Percentiles rank a stretch among this genome's conserved stretches.
Conservation (phyloP, 2,329 filamentous ascomycete genomes). For the Fusarium brachygibbosum region DNA sequence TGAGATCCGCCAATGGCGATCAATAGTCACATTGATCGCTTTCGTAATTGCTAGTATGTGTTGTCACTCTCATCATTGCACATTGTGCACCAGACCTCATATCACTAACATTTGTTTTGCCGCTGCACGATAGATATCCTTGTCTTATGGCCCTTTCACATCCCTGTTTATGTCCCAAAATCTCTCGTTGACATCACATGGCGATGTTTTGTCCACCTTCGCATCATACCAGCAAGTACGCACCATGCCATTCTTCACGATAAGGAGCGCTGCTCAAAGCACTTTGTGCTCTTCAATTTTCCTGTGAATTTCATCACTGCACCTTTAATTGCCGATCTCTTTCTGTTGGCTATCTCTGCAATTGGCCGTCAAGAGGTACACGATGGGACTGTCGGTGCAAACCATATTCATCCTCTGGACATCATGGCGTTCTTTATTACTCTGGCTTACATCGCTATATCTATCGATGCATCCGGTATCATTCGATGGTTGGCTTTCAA, state of each 20-base stretch:
- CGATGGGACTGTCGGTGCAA: conserved; percentile 75
- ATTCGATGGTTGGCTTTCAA: conserved; percentile 79
- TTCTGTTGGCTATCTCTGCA: conserved; percentile 76
- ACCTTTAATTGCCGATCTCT: conserved; percentile 77
- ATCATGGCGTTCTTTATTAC: conserved; percentile 83
- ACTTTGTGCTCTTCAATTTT: conserved; percentile 67
- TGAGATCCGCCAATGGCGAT: conserved; percentile 73
- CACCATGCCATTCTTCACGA: conserved; percentile 43
- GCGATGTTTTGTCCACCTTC: conserved; percentile 52
- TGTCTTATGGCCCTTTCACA: conserved; percentile 76
- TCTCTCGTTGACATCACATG: conserved; percentile 60
- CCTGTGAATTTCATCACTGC: conserved; percentile 80
- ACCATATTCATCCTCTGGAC: conserved; percentile 77
- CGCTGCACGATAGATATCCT: conserved; percentile 67
- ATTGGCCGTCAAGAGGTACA: conserved; percentile 76
- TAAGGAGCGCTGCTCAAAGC: conserved; percentile 45
- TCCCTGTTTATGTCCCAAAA: conserved; percentile 72
- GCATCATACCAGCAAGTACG: conserved; percentile 65
- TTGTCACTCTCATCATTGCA: neutral
- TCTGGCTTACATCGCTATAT: conserved; percentile 81
- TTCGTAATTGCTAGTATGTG: conserved; percentile 78
- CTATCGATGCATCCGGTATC: conserved; percentile 80
- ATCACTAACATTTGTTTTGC: conserved; percentile 8
- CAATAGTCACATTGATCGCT: conserved; percentile 77
- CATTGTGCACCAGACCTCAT: neutral